These are phyloP conservation scores for Nephelium lappaceum DNA, from an alignment of 345 rosid species.

Conservation along the genomic window DNA sequence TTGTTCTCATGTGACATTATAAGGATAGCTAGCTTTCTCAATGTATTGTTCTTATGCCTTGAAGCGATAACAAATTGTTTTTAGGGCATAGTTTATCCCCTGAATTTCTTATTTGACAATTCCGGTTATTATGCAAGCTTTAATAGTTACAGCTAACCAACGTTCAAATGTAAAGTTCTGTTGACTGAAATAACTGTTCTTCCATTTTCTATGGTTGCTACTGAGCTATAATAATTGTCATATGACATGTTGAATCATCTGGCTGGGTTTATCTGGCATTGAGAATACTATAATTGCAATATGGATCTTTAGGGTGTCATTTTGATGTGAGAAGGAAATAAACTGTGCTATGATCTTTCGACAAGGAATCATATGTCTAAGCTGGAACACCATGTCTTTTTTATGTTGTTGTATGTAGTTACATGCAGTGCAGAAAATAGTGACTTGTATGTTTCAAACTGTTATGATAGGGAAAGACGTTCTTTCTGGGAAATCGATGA, in stretches of 20 bases:
- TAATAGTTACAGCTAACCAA: not conserved
- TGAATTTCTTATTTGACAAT: not conserved
- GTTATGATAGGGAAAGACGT: slow-evolving; percentile 41
- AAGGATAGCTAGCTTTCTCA: not conserved
- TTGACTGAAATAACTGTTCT: not conserved
- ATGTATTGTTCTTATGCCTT: not conserved
- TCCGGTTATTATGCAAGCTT: not conserved
- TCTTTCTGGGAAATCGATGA: slow-evolving; percentile 29
- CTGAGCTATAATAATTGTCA: not conserved
- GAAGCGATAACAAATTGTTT: not conserved
- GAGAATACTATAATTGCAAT: slow-evolving; percentile 1
- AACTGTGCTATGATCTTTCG: not conserved
- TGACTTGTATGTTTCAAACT: slow-evolving; percentile 29
- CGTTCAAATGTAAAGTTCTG: not conserved
- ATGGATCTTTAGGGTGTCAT: slow-evolving; percentile 1
- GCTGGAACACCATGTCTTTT: not conserved
- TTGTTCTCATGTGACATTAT: too few relatives aligned
- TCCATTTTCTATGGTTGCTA: not conserved
- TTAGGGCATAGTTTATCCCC: not conserved
- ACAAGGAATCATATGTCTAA: not conserved
- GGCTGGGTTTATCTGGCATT: not conserved
- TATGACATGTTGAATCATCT: not conserved
- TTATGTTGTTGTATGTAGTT: not conserved
- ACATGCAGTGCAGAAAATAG: slow-evolving; percentile 15
- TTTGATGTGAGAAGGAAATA: not conserved